Evolutionary conservation across 2,329 filamentous ascomycete genomes (phyloP), one percentile per base, ranked within the genome.

Genomic region (Dissoconium aciculare): DNA sequence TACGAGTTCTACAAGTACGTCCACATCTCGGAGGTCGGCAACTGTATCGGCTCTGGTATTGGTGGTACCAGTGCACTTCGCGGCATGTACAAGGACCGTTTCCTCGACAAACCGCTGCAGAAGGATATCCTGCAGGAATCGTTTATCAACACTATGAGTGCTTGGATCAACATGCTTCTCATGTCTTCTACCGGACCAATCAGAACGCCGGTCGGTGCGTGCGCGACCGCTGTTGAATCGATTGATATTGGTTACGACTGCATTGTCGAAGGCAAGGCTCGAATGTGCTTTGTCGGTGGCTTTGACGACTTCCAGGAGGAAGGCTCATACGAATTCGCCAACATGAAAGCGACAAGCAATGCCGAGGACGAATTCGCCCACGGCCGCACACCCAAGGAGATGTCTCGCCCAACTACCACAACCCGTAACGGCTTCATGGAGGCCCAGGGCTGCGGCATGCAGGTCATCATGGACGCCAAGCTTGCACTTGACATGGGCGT

Each of bases 1-100:
- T 98, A 95, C 54, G 89, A 98, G 62, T 95, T 98, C 64, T 98
- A 98, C 72, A 85, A 95, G 66, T 98, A 98, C 51, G 85, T 98
- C 40, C 89, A 98, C 58, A 74, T 98, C 38, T 95, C 89, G 5
- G 82, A 98, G 54, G 81, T 98, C 30, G 89, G 89, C 57, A 98
- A 98, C 69, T 95, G 87, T 54, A 76, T 98, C 45, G 89, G 89
- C 59, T 98, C 91, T 17, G 89, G 91, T 67, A 93, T 98, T 66
- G 89, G 89, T 69, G 91, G 89, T 62, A 79, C 84, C 38, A 74
- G 73, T 48, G 89, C 89, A 47, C 71, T 98, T 42, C 78, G 84
- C 49, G 87, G 87, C 48, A 98, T 98, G 87, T 93, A 95, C 69
- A 89, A 87, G 60, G 87, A 94, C 57, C 80, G 89, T 37, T 95